phyloP scores from a whole-genome alignment of 2,329 filamentous ascomycete genomes.

The Penicillium sp. region DNA sequence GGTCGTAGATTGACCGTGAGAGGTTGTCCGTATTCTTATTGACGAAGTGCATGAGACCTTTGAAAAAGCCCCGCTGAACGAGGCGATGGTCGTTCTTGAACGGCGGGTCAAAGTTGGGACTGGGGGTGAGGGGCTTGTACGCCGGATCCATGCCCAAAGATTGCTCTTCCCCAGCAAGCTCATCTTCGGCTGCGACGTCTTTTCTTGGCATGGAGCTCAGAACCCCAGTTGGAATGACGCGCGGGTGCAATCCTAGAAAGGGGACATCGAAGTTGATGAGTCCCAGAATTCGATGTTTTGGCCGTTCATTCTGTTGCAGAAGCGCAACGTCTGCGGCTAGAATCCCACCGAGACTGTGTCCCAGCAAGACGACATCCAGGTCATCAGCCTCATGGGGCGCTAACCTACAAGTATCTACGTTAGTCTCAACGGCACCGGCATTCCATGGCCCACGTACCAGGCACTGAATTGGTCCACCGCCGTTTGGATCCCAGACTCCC shows the following conservation, averaged over 20 bases:
- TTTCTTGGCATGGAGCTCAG: slow-evolving; percentile 65
- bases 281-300: slow-evolving; percentile 72
- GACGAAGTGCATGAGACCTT: slow-evolving; percentile 69
- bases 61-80: slow-evolving; percentile 64
- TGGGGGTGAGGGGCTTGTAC: slow-evolving; percentile 23
- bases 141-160: slow-evolving; percentile 18
- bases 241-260: slow-evolving; percentile 83
- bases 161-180: slow-evolving; percentile 18
- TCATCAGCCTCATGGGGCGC: slow-evolving; percentile 69
- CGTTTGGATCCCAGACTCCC: slow-evolving; percentile 48
- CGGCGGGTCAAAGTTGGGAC: slow-evolving; percentile 70
- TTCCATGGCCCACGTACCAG: slow-evolving; percentile 54
- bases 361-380: slow-evolving; percentile 78
- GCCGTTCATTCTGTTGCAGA: slow-evolving; percentile 37
- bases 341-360: slow-evolving; percentile 88
- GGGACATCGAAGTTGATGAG: slow-evolving; percentile 82
- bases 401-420: slow-evolving; percentile 51
- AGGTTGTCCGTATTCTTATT: slow-evolving; percentile 76
- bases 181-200: slow-evolving; percentile 17
- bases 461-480: slow-evolving; percentile 78
- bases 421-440: neutral
- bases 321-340: slow-evolving; percentile 76
- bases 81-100: slow-evolving; percentile 73
- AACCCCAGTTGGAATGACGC: slow-evolving; percentile 78
- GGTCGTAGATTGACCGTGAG: slow-evolving; percentile 66